Base-by-base conservation (phyloP, 1,284 basidiomycete species). In the Papiliotrema flavescens region DNA sequence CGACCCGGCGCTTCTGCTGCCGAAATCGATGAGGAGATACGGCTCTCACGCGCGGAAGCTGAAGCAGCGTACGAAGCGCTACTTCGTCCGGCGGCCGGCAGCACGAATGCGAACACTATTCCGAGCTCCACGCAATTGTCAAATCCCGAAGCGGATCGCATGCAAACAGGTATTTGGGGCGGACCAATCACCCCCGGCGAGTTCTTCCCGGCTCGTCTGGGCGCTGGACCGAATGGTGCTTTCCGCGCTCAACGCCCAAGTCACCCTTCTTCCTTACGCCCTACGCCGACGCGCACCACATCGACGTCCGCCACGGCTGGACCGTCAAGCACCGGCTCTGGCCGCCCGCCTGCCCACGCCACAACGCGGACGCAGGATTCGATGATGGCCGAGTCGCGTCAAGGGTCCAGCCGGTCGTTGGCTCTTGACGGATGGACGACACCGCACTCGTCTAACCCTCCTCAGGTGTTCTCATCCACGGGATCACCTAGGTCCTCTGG, bases 101-200 rank as follows among this genome's bases (percentile, higher is more conserved):
- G 15, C 41, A 13, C 13, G 11, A 20, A 20, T 53, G 37, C 55
- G 2, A 32, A 50, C 28, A 11, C 28, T 5, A 32, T 32, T 5
- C 28, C 28, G 28, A 32, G 6, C 28, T 32, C 28, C 11, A 32
- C 28, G 5, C 6, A 32, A 11, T 11, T 11, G 28, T 11, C 28
- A 20, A 46, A 42, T 52, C 60, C 53, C 32, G 47, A 48, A 15
- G 54, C 60, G 11, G 63, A 67, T n/a, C 51, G 51, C 4, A 51
- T 73, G 0, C 70, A 74, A 50, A 56, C 65, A 8, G 61, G 63
- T 0, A 74, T 75, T 47, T 75, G 73, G 73, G 73, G 73, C 2
- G 70, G 69, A 22, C 68, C 67, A 0, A 65, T 75, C 26, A 53
- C 59, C 9, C 70, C 70, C 15, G 73, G 73, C 1, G 49, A 61